Evolutionary conservation across 1,139 yeast genomes (phyloP), one percentile per base, ranked within the genome.

Genomic region (Yamadazyma epiphylla): DNA sequence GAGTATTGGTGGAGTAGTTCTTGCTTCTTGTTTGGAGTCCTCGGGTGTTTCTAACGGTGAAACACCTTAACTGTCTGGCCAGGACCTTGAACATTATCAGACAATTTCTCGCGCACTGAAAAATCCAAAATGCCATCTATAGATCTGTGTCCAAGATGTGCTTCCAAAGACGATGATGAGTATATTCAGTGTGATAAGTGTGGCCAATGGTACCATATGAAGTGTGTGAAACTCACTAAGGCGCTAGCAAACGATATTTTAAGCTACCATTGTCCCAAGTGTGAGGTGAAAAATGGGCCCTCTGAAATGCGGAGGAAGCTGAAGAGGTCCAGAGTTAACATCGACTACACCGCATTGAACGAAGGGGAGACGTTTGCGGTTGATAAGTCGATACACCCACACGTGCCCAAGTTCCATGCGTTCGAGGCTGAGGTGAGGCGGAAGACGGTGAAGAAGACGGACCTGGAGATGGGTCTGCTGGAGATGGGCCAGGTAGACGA

Each of bases 291-390:
- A 12, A 55, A 65, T 30, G 87, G 87, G 0, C 76, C 80, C 0
- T 72, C 84, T 4, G 53, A 70, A 6, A 52, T 59, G 27, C 70
- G 69, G 32, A 60, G 94, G 20, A 68, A 68, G 13, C 82, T 84
- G 39, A 68, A 73, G 17, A 63, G 94, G 23, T 57, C 70, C 10
- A 60, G 64, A 26, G 57, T 65, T 7, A 64, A 65, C 29, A 71
- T 87, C 25, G 95, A 88, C 51, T 88, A 88, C 49, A 79, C 77
- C 7, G 94, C 95, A 0, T 58, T 88, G 43, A 76, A 88, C 48
- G 82, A 78, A 30, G 95, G 95, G 2, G 84, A 80, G 22, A 62
- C 70, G 5, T 68, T 61, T 46, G 72, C 78, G n/a, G 69, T 78
- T 19, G 73, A 74, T 36, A 67, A 76, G 38, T 60, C 75, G 29